Evolutionary conservation across 2,329 filamentous ascomycete species (phyloP).

Genomic region (Xylariaceae sp.): DNA sequence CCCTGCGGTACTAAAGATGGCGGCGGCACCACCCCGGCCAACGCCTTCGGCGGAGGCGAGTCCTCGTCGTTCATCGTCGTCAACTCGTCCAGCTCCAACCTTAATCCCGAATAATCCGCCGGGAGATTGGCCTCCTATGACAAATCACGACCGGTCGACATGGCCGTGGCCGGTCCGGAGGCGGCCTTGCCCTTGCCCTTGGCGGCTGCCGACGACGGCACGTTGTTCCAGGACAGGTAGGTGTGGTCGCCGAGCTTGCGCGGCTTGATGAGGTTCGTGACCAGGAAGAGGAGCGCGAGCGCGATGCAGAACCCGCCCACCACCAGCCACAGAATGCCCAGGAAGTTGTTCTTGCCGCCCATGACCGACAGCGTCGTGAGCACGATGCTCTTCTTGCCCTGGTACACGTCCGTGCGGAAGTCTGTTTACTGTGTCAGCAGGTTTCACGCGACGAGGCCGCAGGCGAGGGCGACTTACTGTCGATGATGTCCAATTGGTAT

Average conservation of each 20-base stretch:
- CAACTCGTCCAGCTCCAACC: background rate
- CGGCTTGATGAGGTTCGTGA: constrained; percentile 88
- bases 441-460: background rate
- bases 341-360: constrained; percentile 92
- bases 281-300: constrained; percentile 83
- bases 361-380: constrained; percentile 90
- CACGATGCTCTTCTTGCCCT: constrained; percentile 86
- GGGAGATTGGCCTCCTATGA: constrained; percentile 35
- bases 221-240: constrained; percentile 91
- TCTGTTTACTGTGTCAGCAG: constrained; percentile 51
- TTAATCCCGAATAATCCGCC: constrained; percentile 1
- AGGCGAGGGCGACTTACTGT: constrained; percentile 64
- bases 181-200: constrained; percentile 45
- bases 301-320: constrained; percentile 92
- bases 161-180: constrained; percentile 43
- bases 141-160: constrained; percentile 60
- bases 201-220: constrained; percentile 42
- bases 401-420: constrained; percentile 78
- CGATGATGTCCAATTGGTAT: constrained; percentile 76
- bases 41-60: background rate
- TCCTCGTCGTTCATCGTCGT: background rate
- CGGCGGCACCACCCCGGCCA: too few relatives aligned
- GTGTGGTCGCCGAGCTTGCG: constrained; percentile 98
- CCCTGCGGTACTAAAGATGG: too few relatives aligned
- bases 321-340: constrained; percentile 94